These are phyloP conservation scores for Sporothrix variecibatus DNA, from an alignment of 2,329 filamentous ascomycete species.

Conservation along the genomic window DNA sequence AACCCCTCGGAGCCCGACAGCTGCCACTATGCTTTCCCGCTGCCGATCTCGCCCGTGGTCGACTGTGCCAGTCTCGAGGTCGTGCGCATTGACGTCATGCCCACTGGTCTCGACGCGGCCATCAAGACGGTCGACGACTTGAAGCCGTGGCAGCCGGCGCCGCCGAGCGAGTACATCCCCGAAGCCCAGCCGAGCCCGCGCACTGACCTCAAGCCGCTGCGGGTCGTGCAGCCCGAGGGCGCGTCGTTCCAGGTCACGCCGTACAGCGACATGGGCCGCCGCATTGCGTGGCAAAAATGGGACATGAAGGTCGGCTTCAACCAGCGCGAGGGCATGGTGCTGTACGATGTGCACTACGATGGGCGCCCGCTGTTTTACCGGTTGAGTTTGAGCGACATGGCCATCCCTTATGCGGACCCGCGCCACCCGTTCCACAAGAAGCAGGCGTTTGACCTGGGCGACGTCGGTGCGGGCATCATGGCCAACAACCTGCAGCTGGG, in stretches of 20 bases:
- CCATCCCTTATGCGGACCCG: conserved; percentile 65
- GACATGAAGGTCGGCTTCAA: conserved; percentile 70
- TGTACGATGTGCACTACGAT: conserved; percentile 71
- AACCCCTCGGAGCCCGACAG: conserved; percentile 63
- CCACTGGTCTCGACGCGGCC: conserved; percentile 54
- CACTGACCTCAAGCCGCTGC: conserved; percentile 58
- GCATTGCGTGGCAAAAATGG: conserved; percentile 67
- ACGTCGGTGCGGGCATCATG: conserved; percentile 65
- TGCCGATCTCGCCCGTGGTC: conserved; percentile 60
- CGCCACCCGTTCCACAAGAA: conserved; percentile 68
- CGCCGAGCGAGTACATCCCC: conserved; percentile 44
- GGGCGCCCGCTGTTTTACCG: conserved; percentile 66
- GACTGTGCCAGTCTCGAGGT: conserved; percentile 51
- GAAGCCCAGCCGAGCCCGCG: conserved; percentile 41
- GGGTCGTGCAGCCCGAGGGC: conserved; percentile 31
- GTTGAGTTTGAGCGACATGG: conserved; percentile 69
- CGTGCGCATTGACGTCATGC: conserved; percentile 47
- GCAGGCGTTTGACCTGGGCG: conserved; percentile 72
- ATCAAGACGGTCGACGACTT: conserved; percentile 30
- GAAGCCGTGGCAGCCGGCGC: conserved; percentile 43
- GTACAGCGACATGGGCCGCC: conserved; percentile 39
- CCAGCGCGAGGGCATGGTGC: conserved; percentile 67
- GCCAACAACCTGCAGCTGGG: conserved; percentile 70
- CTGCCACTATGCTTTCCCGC: conserved; percentile 60
- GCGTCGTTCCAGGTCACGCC: conserved; percentile 50